phyloP scores from a whole-genome alignment of 2,329 filamentous ascomycete genomes.

The Parasarocladium wereldwijsianum region DNA sequence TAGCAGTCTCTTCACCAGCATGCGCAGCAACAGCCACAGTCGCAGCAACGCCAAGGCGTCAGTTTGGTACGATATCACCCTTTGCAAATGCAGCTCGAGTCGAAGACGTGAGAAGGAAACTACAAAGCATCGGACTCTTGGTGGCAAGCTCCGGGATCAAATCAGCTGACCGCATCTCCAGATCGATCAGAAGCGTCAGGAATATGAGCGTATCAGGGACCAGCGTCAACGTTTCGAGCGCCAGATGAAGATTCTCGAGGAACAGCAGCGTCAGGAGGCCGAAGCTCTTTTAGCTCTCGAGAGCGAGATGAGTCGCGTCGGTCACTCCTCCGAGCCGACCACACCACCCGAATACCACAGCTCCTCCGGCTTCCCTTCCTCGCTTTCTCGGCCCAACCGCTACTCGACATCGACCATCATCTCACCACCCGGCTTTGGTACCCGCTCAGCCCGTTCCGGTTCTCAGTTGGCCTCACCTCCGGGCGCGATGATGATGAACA shows the following conservation, averaged over 20 bases:
- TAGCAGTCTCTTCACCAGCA: too few relatives aligned
- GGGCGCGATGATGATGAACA: slow-evolving; percentile 42
- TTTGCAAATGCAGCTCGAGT: too few relatives aligned
- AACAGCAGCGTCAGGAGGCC: slow-evolving; percentile 71
- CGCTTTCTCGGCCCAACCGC: slow-evolving; percentile 71
- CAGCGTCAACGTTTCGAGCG: slow-evolving; percentile 81
- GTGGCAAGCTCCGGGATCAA: too few relatives aligned
- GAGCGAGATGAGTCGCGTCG: slow-evolving; percentile 51
- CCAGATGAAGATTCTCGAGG: slow-evolving; percentile 80
- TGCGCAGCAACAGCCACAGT: too few relatives aligned
- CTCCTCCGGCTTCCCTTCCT: slow-evolving; percentile 57
- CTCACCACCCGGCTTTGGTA: slow-evolving; percentile 62
- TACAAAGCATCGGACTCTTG: too few relatives aligned
- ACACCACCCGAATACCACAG: slow-evolving; percentile 90
- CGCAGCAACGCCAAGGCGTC: too few relatives aligned
- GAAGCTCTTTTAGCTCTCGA: slow-evolving; percentile 76
- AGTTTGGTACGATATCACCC: too few relatives aligned
- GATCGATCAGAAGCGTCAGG: slow-evolving; percentile 87
- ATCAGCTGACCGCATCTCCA: slow-evolving; percentile 32
- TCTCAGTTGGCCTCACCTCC: slow-evolving; percentile 71
- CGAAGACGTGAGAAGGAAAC: too few relatives aligned
- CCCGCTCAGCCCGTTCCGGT: slow-evolving; percentile 59
- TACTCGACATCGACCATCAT: slow-evolving; percentile 82
- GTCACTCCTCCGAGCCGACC: slow-evolving; percentile 83
- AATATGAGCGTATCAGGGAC: slow-evolving; percentile 82